phyloP scores from a whole-genome alignment of 306 rosid species.

The Ormosia semicastrata region DNA sequence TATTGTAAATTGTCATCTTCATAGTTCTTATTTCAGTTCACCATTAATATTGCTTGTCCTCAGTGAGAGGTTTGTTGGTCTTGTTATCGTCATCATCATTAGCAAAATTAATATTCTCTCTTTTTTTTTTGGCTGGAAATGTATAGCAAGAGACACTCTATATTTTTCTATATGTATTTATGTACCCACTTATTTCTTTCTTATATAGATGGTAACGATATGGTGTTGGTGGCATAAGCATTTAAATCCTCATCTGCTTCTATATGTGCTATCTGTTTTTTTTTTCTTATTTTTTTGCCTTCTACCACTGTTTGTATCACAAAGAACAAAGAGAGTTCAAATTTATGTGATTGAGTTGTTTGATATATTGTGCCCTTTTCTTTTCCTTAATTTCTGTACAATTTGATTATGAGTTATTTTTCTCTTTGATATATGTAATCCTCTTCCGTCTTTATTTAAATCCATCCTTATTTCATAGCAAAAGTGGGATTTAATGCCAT shows the following conservation, averaged over 20 bases:
- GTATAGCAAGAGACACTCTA: slow-evolving; percentile 74
- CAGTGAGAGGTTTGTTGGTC: slow-evolving; percentile 55
- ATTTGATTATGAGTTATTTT: not conserved
- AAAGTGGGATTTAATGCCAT: not conserved
- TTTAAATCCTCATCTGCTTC: slow-evolving; percentile 5
- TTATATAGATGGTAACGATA: slow-evolving; percentile 37
- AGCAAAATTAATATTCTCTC: slow-evolving; percentile 21
- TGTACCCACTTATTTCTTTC: slow-evolving; percentile 52
- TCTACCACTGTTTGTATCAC: not conserved
- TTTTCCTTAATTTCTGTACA: not conserved
- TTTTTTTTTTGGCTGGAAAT: slow-evolving; percentile 47
- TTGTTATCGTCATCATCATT: slow-evolving; percentile 41
- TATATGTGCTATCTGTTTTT: not conserved
- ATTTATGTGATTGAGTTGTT: slow-evolving; percentile 7
- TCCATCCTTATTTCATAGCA: not conserved
- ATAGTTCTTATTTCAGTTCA: slow-evolving; percentile 37
- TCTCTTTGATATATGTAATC: not conserved
- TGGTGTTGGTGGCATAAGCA: slow-evolving; percentile 33
- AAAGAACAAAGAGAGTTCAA: slow-evolving; percentile 2
- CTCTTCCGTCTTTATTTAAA: not conserved
- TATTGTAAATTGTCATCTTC: slow-evolving; percentile 47
- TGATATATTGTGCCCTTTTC: slow-evolving; percentile 14
- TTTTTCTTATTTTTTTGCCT: not conserved
- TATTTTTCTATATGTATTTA: slow-evolving; percentile 50
- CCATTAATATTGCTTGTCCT: slow-evolving; percentile 51